Base-by-base conservation (phyloP, 176 grass and related monocot species). In the Zizania latifolia region DNA sequence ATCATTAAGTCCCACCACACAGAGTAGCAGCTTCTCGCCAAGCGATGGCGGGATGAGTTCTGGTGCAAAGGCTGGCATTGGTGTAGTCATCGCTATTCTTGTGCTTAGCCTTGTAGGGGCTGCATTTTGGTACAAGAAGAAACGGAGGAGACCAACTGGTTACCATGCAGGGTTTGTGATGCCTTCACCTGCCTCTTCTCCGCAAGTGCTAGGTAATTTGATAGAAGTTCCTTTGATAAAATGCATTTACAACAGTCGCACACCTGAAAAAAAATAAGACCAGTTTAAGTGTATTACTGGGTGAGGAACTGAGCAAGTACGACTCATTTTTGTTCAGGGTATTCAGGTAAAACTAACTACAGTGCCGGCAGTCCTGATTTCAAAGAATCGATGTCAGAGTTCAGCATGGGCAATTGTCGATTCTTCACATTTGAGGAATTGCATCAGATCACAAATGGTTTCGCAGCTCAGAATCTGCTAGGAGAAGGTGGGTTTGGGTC, bases 401-500 rank as follows among this genome's bases (percentile, higher is more conserved):
- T 78, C 53, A 85, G 88, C 79, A 72, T 92, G 74, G 82, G 74
- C 33, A 93, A 91, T 58, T 87, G 86, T 40, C 79, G 83, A 23
- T 86, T 62, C 39, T 98, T 98, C 68, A 72, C 44, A 2, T 98
- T 88, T 16, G 79, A 94, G 34, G 95, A 94, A 62, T 60, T 94
- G 27, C 61, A 94, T 58, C 71, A 88, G 64, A 92, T 94, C 62
- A 98, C 95, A 48, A 84, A 84, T 80, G 95, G 89, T 7, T 98
- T 94, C 51, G 88, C 91, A 19, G 41, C 76, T 45, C 84, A 90
- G 78, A 98, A 90, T 65, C 85, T 98, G 62, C 79, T 98, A 61
- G 95, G 95, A 1, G 95, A 94, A 78, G 95, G 95, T 53, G 95
- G 95, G n/a, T 98, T 98, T 41, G 95, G 95, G 39, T 92, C 65